A percentile compares a stretch with the other conserved stretches of the same genome.
phyloP scores from a whole-genome alignment of 495 filamentous ascomycete species.

The Penicillium atrosanguineum region DNA sequence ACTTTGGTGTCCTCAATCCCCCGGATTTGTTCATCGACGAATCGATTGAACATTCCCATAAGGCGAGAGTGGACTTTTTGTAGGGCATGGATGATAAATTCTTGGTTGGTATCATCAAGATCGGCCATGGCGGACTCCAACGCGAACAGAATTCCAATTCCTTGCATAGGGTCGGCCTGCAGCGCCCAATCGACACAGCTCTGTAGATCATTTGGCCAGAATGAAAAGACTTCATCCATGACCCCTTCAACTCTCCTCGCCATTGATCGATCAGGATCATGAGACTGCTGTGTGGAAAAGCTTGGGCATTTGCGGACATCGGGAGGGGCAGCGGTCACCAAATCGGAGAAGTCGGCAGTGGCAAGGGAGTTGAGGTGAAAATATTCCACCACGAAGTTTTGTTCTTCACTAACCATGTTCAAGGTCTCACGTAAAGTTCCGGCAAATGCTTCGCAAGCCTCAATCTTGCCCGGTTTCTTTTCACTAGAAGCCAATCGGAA shows the following conservation, averaged over 20 bases:
- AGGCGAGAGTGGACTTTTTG: constrained; percentile 77
- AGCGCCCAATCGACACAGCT: constrained; percentile 81
- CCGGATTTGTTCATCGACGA: constrained; percentile 90
- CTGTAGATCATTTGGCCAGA: constrained; percentile 76
- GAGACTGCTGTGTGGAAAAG: constrained; percentile 64
- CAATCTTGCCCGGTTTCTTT: constrained; percentile 65
- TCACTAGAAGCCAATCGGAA: constrained; percentile 51
- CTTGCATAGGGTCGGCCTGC: constrained; percentile 79
- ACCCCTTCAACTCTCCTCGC: constrained; percentile 73
- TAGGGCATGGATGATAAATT: constrained; percentile 76
- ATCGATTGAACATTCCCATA: constrained; percentile 74
- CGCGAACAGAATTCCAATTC: constrained; percentile 79
- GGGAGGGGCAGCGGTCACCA: constrained; percentile 63
- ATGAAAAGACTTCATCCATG: constrained; percentile 85
- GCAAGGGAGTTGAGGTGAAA: constrained; percentile 83
- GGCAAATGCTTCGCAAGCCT: constrained; percentile 80
- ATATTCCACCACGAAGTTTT: constrained; percentile 92
- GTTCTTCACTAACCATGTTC: constrained; percentile 79
- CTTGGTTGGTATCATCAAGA: constrained; percentile 84
- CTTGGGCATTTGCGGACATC: constrained; percentile 66
- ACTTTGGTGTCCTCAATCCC: constrained; percentile 99
- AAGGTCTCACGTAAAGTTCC: constrained; percentile 75
- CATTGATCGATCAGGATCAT: constrained; percentile 81
- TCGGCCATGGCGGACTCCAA: constrained; percentile 73
- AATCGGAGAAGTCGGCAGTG: constrained; percentile 75